Percentiles rank a stretch among this genome's conserved stretches.
Conservation (phyloP, 306 rosid species). For the Comarum palustre region DNA sequence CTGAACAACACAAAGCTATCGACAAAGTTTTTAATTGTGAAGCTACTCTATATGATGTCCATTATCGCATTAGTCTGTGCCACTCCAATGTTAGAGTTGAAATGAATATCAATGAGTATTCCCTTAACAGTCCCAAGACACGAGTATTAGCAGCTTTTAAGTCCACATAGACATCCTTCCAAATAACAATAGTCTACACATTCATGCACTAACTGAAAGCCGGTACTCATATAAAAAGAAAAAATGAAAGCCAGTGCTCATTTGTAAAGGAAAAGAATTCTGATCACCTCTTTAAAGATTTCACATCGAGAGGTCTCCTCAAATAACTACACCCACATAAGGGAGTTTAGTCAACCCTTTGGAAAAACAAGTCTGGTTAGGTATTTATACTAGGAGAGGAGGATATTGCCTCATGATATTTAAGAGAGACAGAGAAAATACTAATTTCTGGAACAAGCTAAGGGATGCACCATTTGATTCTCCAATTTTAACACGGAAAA, state of each 20-base stretch:
- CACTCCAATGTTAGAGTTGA: slow-evolving; percentile 4
- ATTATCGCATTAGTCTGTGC: neutral
- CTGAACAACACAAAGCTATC: neutral
- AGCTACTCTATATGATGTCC: neutral
- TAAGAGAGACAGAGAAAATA: slow-evolving; percentile 29
- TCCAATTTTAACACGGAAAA: slow-evolving; percentile 72
- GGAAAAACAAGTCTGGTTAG: neutral
- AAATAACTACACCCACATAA: slow-evolving; percentile 59
- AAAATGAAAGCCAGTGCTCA: slow-evolving; percentile 5
- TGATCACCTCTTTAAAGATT: slow-evolving; percentile 79
- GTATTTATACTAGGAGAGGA: neutral
- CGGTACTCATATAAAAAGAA: neutral
- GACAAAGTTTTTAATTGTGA: neutral
- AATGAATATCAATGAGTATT: neutral
- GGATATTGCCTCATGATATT: slow-evolving; percentile 9
- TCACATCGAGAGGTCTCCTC: slow-evolving; percentile 63
- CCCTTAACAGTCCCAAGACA: neutral
- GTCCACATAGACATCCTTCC: neutral
- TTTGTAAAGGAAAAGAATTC: slow-evolving; percentile 4
- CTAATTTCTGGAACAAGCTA: slow-evolving; percentile 72
- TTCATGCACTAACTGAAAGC: neutral
- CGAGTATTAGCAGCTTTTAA: neutral
- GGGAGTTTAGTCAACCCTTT: slow-evolving; percentile 28
- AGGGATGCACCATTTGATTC: slow-evolving; percentile 78
- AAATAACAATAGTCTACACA: neutral